Conservation (phyloP, 2,329 filamentous ascomycete species). For the Alternaria burnsii region DNA sequence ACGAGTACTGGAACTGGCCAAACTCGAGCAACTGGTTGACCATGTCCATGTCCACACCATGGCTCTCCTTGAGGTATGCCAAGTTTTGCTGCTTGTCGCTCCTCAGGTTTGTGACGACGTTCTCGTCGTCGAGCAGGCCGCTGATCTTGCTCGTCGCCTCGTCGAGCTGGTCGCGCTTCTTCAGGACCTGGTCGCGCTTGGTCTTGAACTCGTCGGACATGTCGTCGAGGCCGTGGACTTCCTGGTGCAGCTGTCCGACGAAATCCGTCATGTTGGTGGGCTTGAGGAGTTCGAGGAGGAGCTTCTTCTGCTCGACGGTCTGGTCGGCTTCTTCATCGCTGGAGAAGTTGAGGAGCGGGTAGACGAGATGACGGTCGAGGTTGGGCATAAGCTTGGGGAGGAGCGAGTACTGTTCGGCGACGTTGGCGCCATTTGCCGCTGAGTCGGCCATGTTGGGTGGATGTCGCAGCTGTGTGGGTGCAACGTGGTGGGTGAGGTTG, state of each 20-base stretch:
- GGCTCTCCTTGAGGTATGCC: conserved; percentile 96
- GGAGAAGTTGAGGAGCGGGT: conserved; percentile 93
- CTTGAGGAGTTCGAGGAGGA: conserved; percentile 93
- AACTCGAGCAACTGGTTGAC: conserved; percentile 95
- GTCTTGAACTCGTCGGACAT: conserved; percentile 85
- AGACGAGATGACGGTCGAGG: conserved; percentile 95
- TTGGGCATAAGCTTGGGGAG: conserved; percentile 89
- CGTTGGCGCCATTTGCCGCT: conserved; percentile 52
- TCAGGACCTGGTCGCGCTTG: conserved; percentile 88
- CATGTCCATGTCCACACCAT: conserved; percentile 94
- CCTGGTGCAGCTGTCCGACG: conserved; percentile 88
- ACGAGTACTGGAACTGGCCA: conserved; percentile 97
- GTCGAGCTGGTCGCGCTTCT: conserved; percentile 82
- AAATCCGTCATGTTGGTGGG: conserved; percentile 99
- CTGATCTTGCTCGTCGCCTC: conserved; percentile 89
- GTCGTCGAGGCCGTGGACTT: conserved; percentile 81
- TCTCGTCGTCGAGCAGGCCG: conserved; percentile 84
- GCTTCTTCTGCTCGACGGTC: conserved; percentile 76
- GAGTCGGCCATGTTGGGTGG: conserved; percentile 52
- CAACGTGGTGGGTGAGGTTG: conserved; percentile 13
- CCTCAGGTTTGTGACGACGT: conserved; percentile 87
- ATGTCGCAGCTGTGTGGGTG: conserved; percentile 17
- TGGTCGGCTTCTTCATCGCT: conserved; percentile 81
- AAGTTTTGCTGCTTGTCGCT: conserved; percentile 99
- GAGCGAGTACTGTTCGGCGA: conserved; percentile 78